Conservation (phyloP, 176 grass and related monocot species). For the Eremochloa ophiuroides region DNA sequence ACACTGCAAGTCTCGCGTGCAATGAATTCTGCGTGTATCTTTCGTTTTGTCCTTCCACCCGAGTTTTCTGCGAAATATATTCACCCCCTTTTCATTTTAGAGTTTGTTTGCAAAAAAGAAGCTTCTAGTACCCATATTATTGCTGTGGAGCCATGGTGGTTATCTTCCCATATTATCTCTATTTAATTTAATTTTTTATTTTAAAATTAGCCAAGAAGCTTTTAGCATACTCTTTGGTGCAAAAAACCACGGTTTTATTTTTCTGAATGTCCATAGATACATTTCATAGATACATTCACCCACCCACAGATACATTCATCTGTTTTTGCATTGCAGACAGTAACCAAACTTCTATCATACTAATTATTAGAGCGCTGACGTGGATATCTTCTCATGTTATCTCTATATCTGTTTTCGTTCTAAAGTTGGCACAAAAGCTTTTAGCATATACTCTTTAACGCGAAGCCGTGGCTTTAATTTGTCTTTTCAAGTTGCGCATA, state of each 20-base stretch:
- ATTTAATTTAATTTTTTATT: neutral
- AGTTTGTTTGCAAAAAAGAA: no score
- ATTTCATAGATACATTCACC: no score
- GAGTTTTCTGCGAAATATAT: neutral
- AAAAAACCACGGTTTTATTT: neutral
- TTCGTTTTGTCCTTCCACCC: neutral
- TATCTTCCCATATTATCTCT: neutral
- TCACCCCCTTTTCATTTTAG: neutral
- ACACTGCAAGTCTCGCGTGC: neutral
- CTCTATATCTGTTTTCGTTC: neutral
- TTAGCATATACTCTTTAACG: neutral
- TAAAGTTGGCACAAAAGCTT: neutral
- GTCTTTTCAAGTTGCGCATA: no score
- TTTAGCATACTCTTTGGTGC: rapidly evolving
- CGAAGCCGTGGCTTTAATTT: neutral
- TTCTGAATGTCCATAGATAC: neutral
- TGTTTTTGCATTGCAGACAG: rapidly evolving
- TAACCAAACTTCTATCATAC: neutral
- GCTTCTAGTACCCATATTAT: neutral
- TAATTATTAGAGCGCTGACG: rapidly evolving
- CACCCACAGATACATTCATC: neutral
- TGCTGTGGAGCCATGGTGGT: no score
- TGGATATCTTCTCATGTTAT: neutral
- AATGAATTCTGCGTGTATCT: neutral
- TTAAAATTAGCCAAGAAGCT: neutral